phyloP scores from a whole-genome alignment of 208 protist species.

The Crithidia sp. region DNA sequence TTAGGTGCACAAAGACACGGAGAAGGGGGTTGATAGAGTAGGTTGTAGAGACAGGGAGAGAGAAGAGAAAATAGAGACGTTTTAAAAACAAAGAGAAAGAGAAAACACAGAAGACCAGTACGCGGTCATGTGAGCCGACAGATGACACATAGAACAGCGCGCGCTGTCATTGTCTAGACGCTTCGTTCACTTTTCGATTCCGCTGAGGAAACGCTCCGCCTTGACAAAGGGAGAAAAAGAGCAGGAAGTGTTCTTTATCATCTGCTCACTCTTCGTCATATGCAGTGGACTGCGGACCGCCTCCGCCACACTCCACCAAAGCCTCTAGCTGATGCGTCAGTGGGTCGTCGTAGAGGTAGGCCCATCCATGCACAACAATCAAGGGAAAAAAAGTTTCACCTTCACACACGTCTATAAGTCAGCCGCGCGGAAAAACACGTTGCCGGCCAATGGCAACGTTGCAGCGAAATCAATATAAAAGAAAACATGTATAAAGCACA shows the following conservation, averaged over 20 bases:
- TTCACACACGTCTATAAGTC: too few species aligned
- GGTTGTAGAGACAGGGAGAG: constrained; percentile 2
- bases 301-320: too few species aligned
- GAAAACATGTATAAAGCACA: neutral
- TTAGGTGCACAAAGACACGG: neutral
- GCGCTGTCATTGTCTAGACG: too few species aligned
- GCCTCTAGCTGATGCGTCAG: too few species aligned
- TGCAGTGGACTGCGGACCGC: too few species aligned
- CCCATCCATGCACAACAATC: neutral
- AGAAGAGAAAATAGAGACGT: neutral
- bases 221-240: too few species aligned
- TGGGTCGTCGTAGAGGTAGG: too few species aligned
- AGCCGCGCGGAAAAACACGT: too few species aligned
- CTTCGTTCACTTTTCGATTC: too few species aligned
- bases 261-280: too few species aligned
- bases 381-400: neutral
- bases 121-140: neutral
- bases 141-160: neutral
- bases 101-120: neutral
- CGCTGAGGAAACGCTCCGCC: too few species aligned
- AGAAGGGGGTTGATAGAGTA: neutral
- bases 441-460: neutral
- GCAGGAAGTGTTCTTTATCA: too few species aligned
- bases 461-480: neutral
- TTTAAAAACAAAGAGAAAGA: constrained; percentile 10